Percentiles rank a stretch among this genome's conserved stretches.
phyloP scores from a whole-genome alignment of 495 filamentous ascomycete species.

The Hypoxylon lenormandii region DNA sequence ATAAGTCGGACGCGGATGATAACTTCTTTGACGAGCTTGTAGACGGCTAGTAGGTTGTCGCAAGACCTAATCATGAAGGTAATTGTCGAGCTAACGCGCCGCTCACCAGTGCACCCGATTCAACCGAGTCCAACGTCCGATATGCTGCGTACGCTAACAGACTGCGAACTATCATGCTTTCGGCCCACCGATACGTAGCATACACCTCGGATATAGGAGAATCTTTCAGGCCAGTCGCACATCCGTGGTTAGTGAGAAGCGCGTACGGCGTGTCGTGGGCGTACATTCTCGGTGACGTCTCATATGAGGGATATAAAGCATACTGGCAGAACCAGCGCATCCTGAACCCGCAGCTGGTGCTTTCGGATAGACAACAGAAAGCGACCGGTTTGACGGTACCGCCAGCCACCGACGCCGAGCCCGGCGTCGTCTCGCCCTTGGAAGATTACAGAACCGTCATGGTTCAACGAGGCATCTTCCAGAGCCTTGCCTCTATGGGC shows the following conservation, averaged over 20 bases:
- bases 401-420: conserved; percentile 39
- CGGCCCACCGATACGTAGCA: conserved; percentile 94
- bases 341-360: conserved; percentile 62
- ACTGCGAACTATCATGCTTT: conserved; percentile 86
- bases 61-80: conserved; percentile 15
- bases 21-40: conserved; percentile 81
- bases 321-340: conserved; percentile 81
- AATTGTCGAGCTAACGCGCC: conserved; percentile 27
- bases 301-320: conserved; percentile 94
- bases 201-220: conserved; percentile 98
- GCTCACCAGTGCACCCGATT: conserved; percentile 73
- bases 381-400: conserved; percentile 50
- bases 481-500: conserved; percentile 90
- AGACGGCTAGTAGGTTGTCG: conserved; percentile 77
- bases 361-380: conserved; percentile 57
- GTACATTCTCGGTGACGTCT: conserved; percentile 90
- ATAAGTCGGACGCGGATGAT: conserved; percentile 74
- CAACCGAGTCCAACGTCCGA: conserved; percentile 84
- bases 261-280: conserved; percentile 94
- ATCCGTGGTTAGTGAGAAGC: conserved; percentile 79
- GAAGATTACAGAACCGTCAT: conserved; percentile 93
- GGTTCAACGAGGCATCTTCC: conserved; percentile 89
- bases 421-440: conserved; percentile 74
- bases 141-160: conserved; percentile 93
- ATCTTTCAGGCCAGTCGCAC: conserved; percentile 91